Base-by-base conservation (phyloP, 1,139 yeast species). In the Kodamaea suecica region DNA sequence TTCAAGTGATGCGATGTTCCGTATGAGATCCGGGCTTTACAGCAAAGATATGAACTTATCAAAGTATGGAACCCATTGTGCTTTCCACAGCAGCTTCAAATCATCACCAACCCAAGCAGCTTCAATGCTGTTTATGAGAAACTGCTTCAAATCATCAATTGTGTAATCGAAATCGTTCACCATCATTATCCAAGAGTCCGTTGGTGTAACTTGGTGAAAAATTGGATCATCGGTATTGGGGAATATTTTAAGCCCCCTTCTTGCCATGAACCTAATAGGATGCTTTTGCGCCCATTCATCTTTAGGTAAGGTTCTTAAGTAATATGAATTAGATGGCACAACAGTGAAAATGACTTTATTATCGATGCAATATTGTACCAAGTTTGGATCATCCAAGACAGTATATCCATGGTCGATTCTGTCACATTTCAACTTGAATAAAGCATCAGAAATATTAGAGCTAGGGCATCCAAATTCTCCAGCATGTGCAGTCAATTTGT, bases 151-250 rank as follows among this genome's bases (percentile, higher is more conserved):
- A 28, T 50, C 47, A 3, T 30, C 24, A 13, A 47, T 30, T 2
- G 45, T 38, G 28, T 49, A 48, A 16, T 43, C 57, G 33, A 52
- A 52, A 28, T 44, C 38, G 14, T 44, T 41, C 23, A 48, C 52
- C 57, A 52, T 52, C 57, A 52, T 52, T 31, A 40, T 30, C 57
- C 57, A 52, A 2, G 51, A 42, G 28, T 40, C 42, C 3, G 57
- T 51, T 4, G 57, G 53, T 28, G 52, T 46, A 5, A 52, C 55
- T 31, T 47, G 44, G 31, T 52, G 57, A 27, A 52, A 45, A 6
- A 53, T 42, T 5, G 57, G 57, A 37, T 52, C 57, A 34, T 52
- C 57, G 5, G 57, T 50, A 31, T 52, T 52, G 3, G 57, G 57
- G 41, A 50, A 53, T n/a, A 52, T 42, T 26, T 34, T 43, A 26